Evolutionary conservation across 1,284 basidiomycete genomes (phyloP), one percentile per base, ranked within the genome.

Genomic region (Dichomitus squalens): DNA sequence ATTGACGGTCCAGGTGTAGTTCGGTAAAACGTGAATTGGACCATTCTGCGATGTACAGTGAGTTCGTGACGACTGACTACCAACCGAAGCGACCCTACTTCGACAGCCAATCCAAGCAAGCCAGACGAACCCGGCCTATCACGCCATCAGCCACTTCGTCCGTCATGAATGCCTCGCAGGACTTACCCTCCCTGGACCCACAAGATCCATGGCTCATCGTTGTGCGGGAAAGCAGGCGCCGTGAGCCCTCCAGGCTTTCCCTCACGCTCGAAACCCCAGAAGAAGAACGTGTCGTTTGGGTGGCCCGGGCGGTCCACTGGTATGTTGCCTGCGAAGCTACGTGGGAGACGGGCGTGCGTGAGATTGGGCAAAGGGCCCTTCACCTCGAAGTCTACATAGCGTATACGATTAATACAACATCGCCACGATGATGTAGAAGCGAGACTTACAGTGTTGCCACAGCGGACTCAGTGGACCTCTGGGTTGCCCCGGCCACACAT

Each of bases 141-240:
- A 16, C 4, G 7, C 3, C 4, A 33, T 7, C 16, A 25, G 12
- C 20, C 23, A 29, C 25, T 21, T 18, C 6, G 7, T 35, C 7
- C 14, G n/a, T 5, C 2, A 21, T 4, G 6, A 23, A 2, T 8
- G n/a, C 29, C 25, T 12, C 7, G n/a, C 20, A 12, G 7, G 18
- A 54, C 80, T 52, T 63, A 86, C 82, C 87, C 87, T 70, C 88
- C 87, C 64, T 89, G 88, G 18, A 90, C 69, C 87, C 87, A 90
- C 43, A 90, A 85, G 9, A 81, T 80, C 88, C 88, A 90, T 9
- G 88, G 87, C 23, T 81, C 74, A n/a, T 74, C 68, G 53, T 73
- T 68, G 23, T 63, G 64, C 23, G 64, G 49, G 7, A 71, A 63
- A 1, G 85, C 86, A 7, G 58, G 51, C 1, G 53, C 53, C 0